phyloP scores from a whole-genome alignment of 306 rosid species.

The Sicyos edulis region DNA sequence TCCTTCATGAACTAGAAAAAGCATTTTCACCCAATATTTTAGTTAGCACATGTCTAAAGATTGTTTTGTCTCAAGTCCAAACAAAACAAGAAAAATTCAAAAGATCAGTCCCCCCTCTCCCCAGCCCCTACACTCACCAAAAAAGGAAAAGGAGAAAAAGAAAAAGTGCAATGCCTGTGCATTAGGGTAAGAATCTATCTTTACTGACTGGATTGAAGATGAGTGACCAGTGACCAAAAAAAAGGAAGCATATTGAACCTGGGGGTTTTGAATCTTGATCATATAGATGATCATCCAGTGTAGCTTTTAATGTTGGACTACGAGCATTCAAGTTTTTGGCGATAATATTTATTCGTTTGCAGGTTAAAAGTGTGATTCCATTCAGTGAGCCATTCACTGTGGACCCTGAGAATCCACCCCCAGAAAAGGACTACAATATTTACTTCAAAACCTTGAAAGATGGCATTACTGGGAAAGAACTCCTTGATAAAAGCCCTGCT shows the following conservation, averaged over 20 bases:
- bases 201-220: conserved; percentile 8
- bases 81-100: background rate
- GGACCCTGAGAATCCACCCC: conserved; percentile 74
- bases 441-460: conserved; percentile 66
- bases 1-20: background rate
- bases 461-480: conserved; percentile 80
- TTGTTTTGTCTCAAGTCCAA: background rate
- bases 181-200: conserved; percentile 3
- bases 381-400: conserved; percentile 76
- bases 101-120: background rate
- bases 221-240: background rate
- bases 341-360: conserved; percentile 21
- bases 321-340: background rate
- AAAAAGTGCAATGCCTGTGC: background rate
- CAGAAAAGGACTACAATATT: conserved; percentile 62
- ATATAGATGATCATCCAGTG: background rate
- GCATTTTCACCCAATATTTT: background rate
- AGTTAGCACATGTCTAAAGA: background rate
- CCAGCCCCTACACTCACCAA: background rate
- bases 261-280: background rate
- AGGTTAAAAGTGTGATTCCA: conserved; percentile 86
- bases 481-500: conserved; percentile 37
- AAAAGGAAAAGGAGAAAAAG: background rate
- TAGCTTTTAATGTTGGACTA: background rate
- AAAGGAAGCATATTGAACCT: background rate